phyloP scores from a whole-genome alignment of 83 land plant genomes.

The Larix sibirica region DNA sequence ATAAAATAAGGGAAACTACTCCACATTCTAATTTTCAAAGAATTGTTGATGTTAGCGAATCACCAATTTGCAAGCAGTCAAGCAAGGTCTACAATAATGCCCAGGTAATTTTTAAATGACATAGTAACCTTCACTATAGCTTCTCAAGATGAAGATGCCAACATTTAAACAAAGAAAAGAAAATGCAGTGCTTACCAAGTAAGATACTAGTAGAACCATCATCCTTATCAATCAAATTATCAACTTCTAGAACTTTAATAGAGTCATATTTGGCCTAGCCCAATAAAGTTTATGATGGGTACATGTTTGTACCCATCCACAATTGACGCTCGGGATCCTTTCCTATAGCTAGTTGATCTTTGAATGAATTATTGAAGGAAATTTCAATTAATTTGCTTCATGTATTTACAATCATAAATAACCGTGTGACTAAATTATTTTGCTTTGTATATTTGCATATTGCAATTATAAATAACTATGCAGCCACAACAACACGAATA shows the following conservation, averaged over 20 bases:
- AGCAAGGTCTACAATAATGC: background rate
- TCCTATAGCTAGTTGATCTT: constrained; percentile 74
- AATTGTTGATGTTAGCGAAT: background rate
- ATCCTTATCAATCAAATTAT: constrained; percentile 79
- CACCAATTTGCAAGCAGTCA: background rate
- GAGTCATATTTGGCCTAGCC: constrained; percentile 55
- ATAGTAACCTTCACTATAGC: too few relatives aligned
- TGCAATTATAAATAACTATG: too few relatives aligned
- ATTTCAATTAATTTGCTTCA: too few relatives aligned
- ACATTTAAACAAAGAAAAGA: too few relatives aligned
- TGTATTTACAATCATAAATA: too few relatives aligned
- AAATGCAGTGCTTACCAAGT: constrained; percentile 39
- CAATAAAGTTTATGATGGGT: constrained; percentile 68
- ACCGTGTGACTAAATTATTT: too few relatives aligned
- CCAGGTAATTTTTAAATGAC: background rate
- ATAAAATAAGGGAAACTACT: background rate
- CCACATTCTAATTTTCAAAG: background rate
- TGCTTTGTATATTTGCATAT: too few relatives aligned
- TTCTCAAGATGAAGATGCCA: too few relatives aligned
- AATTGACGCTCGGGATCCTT: constrained; percentile 71
- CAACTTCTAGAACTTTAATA: constrained; percentile 50
- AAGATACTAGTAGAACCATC: constrained; percentile 79
- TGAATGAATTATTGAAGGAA: constrained; percentile 8
- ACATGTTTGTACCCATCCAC: constrained; percentile 88
- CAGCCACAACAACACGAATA: too few relatives aligned